Evolutionary conservation across 176 grass and related monocot species (phyloP).

Genomic region (Ampelocalamus luodianensis): DNA sequence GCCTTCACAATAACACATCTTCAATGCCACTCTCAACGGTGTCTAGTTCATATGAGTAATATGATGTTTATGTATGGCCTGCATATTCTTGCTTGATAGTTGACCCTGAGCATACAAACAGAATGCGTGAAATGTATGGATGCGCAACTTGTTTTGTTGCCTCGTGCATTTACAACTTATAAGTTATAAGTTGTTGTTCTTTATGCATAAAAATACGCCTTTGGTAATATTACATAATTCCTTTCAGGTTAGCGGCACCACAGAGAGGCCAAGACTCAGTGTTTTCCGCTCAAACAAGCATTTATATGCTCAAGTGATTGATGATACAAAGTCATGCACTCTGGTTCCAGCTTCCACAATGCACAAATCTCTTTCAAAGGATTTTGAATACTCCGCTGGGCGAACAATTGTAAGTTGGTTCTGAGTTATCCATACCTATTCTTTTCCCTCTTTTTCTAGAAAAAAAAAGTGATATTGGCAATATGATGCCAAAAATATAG

Average conservation of each 20-base stretch:
- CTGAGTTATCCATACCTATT: neutral
- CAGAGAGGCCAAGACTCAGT: conserved; percentile 82
- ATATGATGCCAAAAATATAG: no score
- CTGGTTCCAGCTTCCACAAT: conserved; percentile 89
- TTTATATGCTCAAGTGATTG: conserved; percentile 91
- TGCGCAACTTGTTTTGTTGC: neutral
- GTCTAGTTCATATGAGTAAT: neutral
- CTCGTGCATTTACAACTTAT: neutral
- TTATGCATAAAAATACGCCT: neutral
- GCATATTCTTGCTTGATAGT: neutral
- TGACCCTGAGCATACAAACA: neutral
- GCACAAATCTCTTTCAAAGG: conserved; percentile 78
- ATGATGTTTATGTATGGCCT: neutral
- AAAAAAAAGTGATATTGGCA: no score
- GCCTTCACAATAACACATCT: neutral
- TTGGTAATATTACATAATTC: neutral
- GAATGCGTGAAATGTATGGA: neutral
- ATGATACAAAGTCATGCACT: conserved; percentile 90
- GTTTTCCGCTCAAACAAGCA: conserved; percentile 90
- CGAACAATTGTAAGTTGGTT: conserved; percentile 84
- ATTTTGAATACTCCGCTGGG: conserved; percentile 72
- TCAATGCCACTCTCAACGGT: neutral
- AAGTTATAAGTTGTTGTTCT: neutral
- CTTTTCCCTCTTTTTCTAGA: neutral
- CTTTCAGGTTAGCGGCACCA: conserved; percentile 77